Evolutionary conservation across 78 protist genomes (phyloP), one percentile per base, ranked within the genome.

Genomic region (Dictyostelium firmibasis): DNA sequence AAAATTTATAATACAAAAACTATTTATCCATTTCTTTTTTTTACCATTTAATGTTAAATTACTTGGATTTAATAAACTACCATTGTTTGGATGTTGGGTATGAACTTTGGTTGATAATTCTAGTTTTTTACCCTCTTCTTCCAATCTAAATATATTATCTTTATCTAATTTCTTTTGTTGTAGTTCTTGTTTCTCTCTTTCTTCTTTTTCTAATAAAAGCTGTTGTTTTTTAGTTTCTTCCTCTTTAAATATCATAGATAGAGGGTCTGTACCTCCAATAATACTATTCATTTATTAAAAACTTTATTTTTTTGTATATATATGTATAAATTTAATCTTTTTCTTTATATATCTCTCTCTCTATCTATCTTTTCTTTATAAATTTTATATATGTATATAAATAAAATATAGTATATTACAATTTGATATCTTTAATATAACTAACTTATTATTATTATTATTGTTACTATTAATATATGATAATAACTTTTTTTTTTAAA

Each of bases 1-100:
- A 75, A 96, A 96, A 35, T 88, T 92, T 2, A 96, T 81, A 35
- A 92, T 83, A 64, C 95, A 82, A 60, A 95, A 50, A 27, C 72
- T 36, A 57, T 85, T 82, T 5, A 95, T 77, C 97, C 97, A 95
- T 69, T 88, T 88, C 38, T 78, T 75, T 35, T 81, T 88, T 18
- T 72, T 67, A 5, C 31, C 47, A 10, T 43, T 69, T 3, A 72
- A 25, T 29, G 77, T 27, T 69, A 31, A 9, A 36, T 75, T 72
- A 23, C 38, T 76, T 31, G 78, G 44, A 27, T 87, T 86, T n/a
- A 78, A 27, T 16, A 20, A 18, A 33, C 27, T 10, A 4, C 29
- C 16, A 43, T 78, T 78, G 4, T 72, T 85, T 18, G 81, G 83
- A 81, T 88, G 84, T 25, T 75, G 85, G 5, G 44, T 41, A 67